Percentiles rank a stretch among this genome's conserved stretches.
phyloP scores from a whole-genome alignment of 306 rosid genomes.

The Trichosanthes truncata region DNA sequence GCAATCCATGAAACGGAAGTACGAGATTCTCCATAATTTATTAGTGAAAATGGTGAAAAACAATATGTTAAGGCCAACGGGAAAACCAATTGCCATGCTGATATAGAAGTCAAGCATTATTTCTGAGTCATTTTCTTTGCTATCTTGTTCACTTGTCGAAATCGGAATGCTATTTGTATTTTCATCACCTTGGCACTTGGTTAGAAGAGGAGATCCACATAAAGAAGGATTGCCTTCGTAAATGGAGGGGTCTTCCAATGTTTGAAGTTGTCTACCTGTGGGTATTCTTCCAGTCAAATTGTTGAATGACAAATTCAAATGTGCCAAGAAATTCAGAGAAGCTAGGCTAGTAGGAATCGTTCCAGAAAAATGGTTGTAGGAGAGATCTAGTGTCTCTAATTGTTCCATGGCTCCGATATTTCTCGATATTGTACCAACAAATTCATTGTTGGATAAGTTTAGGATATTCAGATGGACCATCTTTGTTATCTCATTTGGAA shows the following conservation, averaged over 20 bases:
- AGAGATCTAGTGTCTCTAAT: too few relatives aligned
- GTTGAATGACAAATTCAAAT: background rate
- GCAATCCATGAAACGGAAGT: background rate
- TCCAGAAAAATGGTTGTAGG: too few relatives aligned
- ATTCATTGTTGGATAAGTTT: too few relatives aligned
- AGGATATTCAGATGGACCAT: too few relatives aligned
- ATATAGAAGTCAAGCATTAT: background rate
- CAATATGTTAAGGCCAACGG: background rate
- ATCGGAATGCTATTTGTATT: background rate
- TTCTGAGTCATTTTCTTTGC: background rate
- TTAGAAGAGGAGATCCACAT: too few relatives aligned
- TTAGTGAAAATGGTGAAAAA: background rate
- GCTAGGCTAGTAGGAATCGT: too few relatives aligned
- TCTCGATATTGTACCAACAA: too few relatives aligned
- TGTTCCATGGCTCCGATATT: too few relatives aligned
- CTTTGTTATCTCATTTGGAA: too few relatives aligned
- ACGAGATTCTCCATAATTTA: background rate
- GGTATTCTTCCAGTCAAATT: background rate
- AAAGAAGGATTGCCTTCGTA: background rate
- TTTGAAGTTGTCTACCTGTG: background rate
- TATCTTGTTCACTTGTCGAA: background rate
- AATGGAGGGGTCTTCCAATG: background rate
- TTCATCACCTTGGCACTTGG: background rate
- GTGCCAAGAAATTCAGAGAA: too few relatives aligned
- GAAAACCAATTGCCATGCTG: background rate